These are phyloP conservation scores for Phytophthora sp. DNA, from an alignment of 352 stramenopile species.

Conservation along the genomic window DNA sequence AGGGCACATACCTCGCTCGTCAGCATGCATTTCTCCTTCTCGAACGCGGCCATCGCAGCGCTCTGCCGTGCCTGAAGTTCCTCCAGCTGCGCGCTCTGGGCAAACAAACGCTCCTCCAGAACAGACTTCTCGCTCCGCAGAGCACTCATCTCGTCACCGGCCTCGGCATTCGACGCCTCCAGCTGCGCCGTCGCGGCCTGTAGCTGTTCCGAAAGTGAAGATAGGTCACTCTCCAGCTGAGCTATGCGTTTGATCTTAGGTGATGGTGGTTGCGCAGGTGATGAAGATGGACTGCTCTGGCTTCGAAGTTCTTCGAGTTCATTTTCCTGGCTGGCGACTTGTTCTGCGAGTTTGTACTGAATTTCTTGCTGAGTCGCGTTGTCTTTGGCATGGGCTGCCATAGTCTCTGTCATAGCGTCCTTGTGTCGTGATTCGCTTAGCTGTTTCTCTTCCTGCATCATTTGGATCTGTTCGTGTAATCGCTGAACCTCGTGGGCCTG, in stretches of 20 bases:
- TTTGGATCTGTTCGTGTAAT: slow-evolving; percentile 32
- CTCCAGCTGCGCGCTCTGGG: slow-evolving; percentile 3
- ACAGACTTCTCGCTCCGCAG: slow-evolving; percentile 10
- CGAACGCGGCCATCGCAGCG: slow-evolving; percentile 8
- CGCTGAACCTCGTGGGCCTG: slow-evolving; percentile 28
- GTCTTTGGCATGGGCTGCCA: slow-evolving; percentile 16
- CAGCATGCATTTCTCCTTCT: slow-evolving; percentile 20
- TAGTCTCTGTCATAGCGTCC: slow-evolving; percentile 13
- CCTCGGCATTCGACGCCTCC: slow-evolving; percentile 7
- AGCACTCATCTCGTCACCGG: slow-evolving; percentile 10
- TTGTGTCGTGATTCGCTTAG: slow-evolving; percentile 27
- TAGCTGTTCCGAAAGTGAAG: slow-evolving; percentile 2
- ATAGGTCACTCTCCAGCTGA: slow-evolving; percentile 14
- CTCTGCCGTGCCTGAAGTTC: slow-evolving; percentile 8
- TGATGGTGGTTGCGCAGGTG: background rate
- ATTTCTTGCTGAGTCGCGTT: slow-evolving; percentile 27
- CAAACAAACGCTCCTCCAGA: slow-evolving; percentile 17
- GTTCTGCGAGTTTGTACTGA: slow-evolving; percentile 27
- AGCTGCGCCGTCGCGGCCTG: slow-evolving; percentile 6
- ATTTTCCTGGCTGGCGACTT: slow-evolving; percentile 16
- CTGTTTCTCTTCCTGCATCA: slow-evolving; percentile 38
- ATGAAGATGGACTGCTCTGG: background rate
- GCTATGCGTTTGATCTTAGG: background rate
- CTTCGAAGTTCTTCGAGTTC: slow-evolving; percentile 21
- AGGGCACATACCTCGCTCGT: slow-evolving; percentile 11